Percentiles rank a stretch among this genome's conserved stretches.
Conservation (phyloP, 2,329 filamentous ascomycete genomes). For the Exophiala phaeomuriformis region DNA sequence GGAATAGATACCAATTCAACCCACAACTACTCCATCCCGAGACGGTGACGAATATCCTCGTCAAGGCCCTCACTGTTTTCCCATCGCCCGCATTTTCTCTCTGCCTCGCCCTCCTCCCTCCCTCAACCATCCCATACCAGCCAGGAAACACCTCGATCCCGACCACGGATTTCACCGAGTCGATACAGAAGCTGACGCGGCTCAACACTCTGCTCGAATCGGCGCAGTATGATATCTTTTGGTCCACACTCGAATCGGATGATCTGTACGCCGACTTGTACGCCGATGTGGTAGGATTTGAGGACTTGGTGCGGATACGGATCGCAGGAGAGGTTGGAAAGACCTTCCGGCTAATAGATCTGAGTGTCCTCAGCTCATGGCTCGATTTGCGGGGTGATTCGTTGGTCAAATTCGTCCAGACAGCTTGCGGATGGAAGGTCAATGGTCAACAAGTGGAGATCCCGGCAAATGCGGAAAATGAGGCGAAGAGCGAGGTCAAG, state of each 20-base stretch:
- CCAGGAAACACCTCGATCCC: constrained; percentile 40
- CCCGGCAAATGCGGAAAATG: constrained; percentile 91
- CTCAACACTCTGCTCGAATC: constrained; percentile 84
- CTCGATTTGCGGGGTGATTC: constrained; percentile 60
- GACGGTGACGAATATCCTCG: constrained; percentile 96
- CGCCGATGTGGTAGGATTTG: constrained; percentile 89
- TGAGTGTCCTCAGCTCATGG: constrained; percentile 65
- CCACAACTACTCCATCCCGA: constrained; percentile 95
- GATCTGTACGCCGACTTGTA: constrained; percentile 93
- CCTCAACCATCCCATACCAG: constrained; percentile 62
- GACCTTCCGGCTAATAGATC: constrained; percentile 65
- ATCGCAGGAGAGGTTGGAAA: constrained; percentile 84
- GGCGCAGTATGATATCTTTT: constrained; percentile 87
- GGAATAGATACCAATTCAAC: constrained; percentile 92
- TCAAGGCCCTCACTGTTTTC: constrained; percentile 96
- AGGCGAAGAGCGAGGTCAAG: constrained; percentile 92
- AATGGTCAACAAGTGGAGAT: constrained; percentile 62
- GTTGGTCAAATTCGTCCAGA: constrained; percentile 69
- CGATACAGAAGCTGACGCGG: constrained; percentile 74
- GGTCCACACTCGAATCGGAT: constrained; percentile 84
- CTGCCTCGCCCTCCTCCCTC: constrained; percentile 84
- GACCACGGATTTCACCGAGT: constrained; percentile 62
- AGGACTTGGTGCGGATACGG: constrained; percentile 82
- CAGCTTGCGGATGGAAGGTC: constrained; percentile 81
- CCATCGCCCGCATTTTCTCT: constrained; percentile 92